Evolutionary conservation across 2,329 filamentous ascomycete genomes (phyloP).

Genomic region (Aspergillus melleus): DNA sequence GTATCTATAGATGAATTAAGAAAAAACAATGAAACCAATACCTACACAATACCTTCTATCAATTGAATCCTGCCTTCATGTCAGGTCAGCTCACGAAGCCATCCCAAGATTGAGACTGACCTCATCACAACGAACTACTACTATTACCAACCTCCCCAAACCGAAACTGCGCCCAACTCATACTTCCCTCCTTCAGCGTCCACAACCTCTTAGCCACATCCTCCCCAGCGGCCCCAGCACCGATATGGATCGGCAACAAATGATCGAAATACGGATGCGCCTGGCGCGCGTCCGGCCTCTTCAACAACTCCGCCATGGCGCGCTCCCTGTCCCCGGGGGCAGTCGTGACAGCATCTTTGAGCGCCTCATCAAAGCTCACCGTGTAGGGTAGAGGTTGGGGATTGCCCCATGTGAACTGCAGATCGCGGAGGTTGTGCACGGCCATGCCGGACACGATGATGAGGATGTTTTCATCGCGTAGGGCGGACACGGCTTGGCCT

Average conservation of each 20-base stretch:
- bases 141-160: conserved; percentile 43
- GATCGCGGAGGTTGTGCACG: conserved; percentile 67
- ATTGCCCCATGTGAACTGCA: conserved; percentile 48
- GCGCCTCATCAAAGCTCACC: conserved; percentile 64
- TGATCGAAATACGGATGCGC: conserved; percentile 67
- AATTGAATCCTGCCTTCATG: too few species aligned
- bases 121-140: conserved; percentile 25
- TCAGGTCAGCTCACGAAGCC: too few species aligned
- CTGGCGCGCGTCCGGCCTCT: conserved; percentile 55
- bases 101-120: too few species aligned
- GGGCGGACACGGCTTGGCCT: conserved; percentile 63
- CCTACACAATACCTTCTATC: not conserved
- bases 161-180: conserved; percentile 58
- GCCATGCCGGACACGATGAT: conserved; percentile 75
- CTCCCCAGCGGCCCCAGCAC: conserved; percentile 55
- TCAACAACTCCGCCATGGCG: conserved; percentile 49
- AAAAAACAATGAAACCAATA: conserved; percentile 4
- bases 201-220: conserved; percentile 49
- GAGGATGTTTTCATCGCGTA: conserved; percentile 67
- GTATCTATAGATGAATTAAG: conserved; percentile 43
- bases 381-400: conserved; percentile 56
- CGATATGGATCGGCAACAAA: conserved; percentile 60
- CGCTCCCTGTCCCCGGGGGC: conserved; percentile 44
- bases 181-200: conserved; percentile 51
- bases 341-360: conserved; percentile 63